A percentile compares a stretch with the other conserved stretches of the same genome.
Evolutionary conservation across 2,329 filamentous ascomycete genomes (phyloP).

Genomic region (Penicillium sumatraense): DNA sequence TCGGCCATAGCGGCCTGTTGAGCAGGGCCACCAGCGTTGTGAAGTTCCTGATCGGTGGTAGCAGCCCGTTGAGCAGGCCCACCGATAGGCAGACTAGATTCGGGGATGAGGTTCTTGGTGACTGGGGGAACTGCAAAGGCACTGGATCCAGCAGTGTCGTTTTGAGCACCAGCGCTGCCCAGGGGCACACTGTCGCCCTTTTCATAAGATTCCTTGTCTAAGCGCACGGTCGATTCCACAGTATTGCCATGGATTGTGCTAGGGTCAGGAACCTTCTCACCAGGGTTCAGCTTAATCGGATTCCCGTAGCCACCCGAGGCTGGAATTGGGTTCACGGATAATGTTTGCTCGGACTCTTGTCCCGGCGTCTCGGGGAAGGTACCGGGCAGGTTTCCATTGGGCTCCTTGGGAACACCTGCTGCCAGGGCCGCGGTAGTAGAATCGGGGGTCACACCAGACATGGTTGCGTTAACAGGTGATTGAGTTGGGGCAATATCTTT

Average conservation of each 20-base stretch:
- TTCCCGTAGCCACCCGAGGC: conserved; percentile 68
- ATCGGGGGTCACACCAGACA: conserved; percentile 69
- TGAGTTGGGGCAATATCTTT: conserved; percentile 26
- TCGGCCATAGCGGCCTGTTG: conserved; percentile 45
- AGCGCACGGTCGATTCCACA: conserved; percentile 66
- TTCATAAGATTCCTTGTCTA: conserved; percentile 86
- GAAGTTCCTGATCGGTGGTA: conserved; percentile 6
- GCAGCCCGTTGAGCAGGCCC: conserved; percentile 39
- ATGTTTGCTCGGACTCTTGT: conserved; percentile 47
- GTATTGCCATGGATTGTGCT: conserved; percentile 69
- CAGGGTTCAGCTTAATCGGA: conserved; percentile 77
- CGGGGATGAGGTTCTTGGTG: conserved; percentile 72
- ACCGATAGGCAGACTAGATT: conserved; percentile 78
- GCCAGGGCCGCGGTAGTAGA: conserved; percentile 69
- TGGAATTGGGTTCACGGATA: conserved; percentile 62
- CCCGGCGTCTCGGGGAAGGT: conserved; percentile 74
- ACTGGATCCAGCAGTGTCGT: conserved; percentile 40
- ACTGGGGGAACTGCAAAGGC: conserved; percentile 59
- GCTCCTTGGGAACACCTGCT: conserved; percentile 65
- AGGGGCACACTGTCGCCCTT: conserved; percentile 63
- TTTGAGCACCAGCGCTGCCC: conserved; percentile 51
- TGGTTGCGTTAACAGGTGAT: conserved; percentile 29
- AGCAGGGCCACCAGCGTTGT: conserved; percentile 19
- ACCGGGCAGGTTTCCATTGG: conserved; percentile 59
- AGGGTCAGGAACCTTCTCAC: conserved; percentile 76